Evolutionary conservation across 352 stramenopile species (phyloP), one percentile per base, ranked within the genome.

Genomic region (Globisporangium spinosum): DNA sequence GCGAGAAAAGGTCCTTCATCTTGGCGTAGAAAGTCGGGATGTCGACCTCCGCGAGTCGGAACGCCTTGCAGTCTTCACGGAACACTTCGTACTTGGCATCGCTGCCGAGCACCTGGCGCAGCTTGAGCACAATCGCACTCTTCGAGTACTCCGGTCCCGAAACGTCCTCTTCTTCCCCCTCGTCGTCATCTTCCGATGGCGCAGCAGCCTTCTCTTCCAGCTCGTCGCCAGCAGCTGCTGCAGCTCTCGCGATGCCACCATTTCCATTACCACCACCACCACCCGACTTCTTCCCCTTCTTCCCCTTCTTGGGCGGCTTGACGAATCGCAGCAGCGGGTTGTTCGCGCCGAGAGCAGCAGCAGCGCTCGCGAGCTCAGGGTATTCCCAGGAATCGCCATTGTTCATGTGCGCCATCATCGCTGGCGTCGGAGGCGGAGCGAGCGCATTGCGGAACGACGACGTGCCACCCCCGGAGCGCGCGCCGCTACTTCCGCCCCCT

Each of bases 11-110:
- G 15, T 77, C 64, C 32, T 76, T 77, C 67, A 93, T 84, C 63
- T 90, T 89, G 58, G 71, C 67, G 64, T 95, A 95, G 45, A 95
- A 95, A 15, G 77, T 74, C 4, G 85, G 75, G n/a, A 90, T 62
- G 40, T 90, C 81, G 22, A 70, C 68, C 32, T 92, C 78, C 0
- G 72, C 77, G 20, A 82, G 32, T 3, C 85, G 86, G 63, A 90
- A 95, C 23, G 82, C 73, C 64, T 85, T 89, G 70, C 88, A 95
- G 29, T 81, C 75, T 67, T 93, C 80, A 0, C 88, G 82, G 57
- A 95, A 94, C 2, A 91, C 79, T 53, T 94, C 85, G 65, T 94
- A 95, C 71, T 93, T 94, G 23, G 83, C 84, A 55, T 90, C 84
- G 53, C 77, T 92, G 38, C 88, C 88, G 2, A 95, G 75, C 10